Conservation (phyloP, 2,329 filamentous ascomycete genomes). For the Cladosporium sp. region DNA sequence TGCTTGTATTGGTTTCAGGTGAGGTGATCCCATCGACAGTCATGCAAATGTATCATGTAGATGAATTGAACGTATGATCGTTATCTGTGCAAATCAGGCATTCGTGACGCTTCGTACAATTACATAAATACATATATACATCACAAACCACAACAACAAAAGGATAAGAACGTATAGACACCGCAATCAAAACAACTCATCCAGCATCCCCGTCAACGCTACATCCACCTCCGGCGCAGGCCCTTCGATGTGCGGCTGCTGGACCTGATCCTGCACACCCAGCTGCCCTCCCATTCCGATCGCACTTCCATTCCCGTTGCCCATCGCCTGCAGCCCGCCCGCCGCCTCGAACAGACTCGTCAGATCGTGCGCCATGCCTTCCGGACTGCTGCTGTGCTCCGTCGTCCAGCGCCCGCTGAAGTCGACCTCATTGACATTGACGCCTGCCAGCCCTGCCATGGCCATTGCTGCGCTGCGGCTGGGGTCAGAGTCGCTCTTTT, state of each 20-base stretch:
- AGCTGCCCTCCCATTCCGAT: not conserved
- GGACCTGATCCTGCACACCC: not conserved
- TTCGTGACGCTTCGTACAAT: not conserved
- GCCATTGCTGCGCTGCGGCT: slow-evolving; percentile 65
- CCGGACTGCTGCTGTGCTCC: slow-evolving; percentile 55
- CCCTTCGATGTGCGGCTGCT: slow-evolving; percentile 7
- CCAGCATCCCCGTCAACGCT: slow-evolving; percentile 17
- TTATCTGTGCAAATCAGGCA: not conserved
- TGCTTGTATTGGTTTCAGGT: not conserved
- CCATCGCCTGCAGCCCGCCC: slow-evolving; percentile 48
- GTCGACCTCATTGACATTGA: slow-evolving; percentile 60
- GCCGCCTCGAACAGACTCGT: slow-evolving; percentile 66
- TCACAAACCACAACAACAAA: not conserved
- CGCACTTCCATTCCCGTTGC: not conserved
- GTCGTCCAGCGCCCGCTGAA: slow-evolving; percentile 20
- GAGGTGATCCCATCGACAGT: too few relatives aligned
- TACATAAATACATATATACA: slow-evolving; percentile 1
- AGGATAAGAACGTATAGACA: not conserved
- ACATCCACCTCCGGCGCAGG: not conserved
- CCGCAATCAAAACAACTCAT: slow-evolving; percentile 10
- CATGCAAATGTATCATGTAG: not conserved
- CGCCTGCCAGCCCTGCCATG: slow-evolving; percentile 66
- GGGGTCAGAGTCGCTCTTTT: slow-evolving; percentile 52
- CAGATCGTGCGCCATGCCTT: slow-evolving; percentile 64
- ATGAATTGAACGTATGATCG: not conserved